These are phyloP conservation scores for Chenopodium berlandieri DNA, from an alignment of 148 eudicot species.

Conservation along the genomic window DNA sequence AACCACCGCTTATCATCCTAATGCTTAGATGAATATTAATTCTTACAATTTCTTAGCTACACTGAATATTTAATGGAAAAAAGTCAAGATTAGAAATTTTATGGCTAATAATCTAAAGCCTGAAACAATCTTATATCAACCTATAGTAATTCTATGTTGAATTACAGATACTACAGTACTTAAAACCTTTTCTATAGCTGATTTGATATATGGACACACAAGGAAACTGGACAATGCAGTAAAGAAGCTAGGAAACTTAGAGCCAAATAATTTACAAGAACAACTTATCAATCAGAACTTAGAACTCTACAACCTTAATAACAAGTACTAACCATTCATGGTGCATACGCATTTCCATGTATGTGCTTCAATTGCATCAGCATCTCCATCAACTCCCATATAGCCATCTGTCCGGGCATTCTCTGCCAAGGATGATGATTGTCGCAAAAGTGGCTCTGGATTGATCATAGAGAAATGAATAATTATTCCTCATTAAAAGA, in stretches of 20 bases:
- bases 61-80: neutral
- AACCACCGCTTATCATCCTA: neutral
- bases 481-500: conserved; percentile 1
- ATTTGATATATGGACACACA: neutral
- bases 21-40: neutral
- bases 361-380: conserved; percentile 80
- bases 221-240: neutral
- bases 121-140: neutral
- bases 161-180: neutral
- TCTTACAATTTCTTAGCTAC: neutral
- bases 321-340: conserved; percentile 51
- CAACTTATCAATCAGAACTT: neutral
- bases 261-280: neutral
- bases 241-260: neutral
- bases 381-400: conserved; percentile 66
- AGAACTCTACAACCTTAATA: neutral
- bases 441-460: conserved; percentile 75
- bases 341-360: conserved; percentile 90
- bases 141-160: neutral
- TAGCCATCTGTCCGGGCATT: conserved; percentile 42
- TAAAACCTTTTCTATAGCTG: neutral
- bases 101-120: neutral
- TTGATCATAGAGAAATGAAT: conserved; percentile 33
- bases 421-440: conserved; percentile 50
- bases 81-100: neutral